These are phyloP conservation scores for Fusarium virguliforme DNA, from an alignment of 2,329 filamentous ascomycete genomes.

Conservation along the genomic window DNA sequence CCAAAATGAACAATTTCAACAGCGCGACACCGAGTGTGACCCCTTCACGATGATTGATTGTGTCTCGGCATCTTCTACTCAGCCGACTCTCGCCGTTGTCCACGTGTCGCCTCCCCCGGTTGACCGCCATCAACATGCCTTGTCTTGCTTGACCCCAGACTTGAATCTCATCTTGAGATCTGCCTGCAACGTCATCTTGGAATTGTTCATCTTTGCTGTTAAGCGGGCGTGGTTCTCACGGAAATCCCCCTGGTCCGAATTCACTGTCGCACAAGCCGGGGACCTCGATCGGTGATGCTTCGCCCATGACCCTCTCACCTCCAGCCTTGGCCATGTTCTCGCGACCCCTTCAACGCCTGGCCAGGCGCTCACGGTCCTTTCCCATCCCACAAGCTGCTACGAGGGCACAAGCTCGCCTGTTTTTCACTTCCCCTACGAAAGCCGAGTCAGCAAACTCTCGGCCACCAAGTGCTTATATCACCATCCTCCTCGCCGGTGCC, in stretches of 20 bases:
- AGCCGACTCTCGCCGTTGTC: slow-evolving; percentile 16
- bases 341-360: slow-evolving; percentile 34
- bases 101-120: slow-evolving; percentile 36
- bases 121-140: slow-evolving; percentile 35
- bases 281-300: slow-evolving; percentile 27
- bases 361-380: slow-evolving; percentile 29
- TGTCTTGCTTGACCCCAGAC: slow-evolving; percentile 24
- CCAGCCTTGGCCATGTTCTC: slow-evolving; percentile 35
- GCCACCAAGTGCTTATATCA: slow-evolving; percentile 13
- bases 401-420: slow-evolving; percentile 36
- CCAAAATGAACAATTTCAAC: slow-evolving; percentile 16
- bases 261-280: slow-evolving; percentile 10
- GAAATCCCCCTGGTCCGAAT: neutral
- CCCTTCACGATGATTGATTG: slow-evolving; percentile 37
- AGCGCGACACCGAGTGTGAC: slow-evolving; percentile 13
- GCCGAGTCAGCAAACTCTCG: slow-evolving; percentile 11
- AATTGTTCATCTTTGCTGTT: slow-evolving; percentile 5
- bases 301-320: slow-evolving; percentile 6
- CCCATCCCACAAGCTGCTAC: slow-evolving; percentile 21
- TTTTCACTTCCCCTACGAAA: slow-evolving; percentile 18
- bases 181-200: slow-evolving; percentile 35
- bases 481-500: slow-evolving; percentile 34
- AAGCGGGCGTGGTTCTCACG: neutral
- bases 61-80: slow-evolving; percentile 42
- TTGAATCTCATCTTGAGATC: slow-evolving; percentile 17